Evolutionary conservation across 768 basidiomycete species (phyloP).

Genomic region (Sutorius australiensis): DNA sequence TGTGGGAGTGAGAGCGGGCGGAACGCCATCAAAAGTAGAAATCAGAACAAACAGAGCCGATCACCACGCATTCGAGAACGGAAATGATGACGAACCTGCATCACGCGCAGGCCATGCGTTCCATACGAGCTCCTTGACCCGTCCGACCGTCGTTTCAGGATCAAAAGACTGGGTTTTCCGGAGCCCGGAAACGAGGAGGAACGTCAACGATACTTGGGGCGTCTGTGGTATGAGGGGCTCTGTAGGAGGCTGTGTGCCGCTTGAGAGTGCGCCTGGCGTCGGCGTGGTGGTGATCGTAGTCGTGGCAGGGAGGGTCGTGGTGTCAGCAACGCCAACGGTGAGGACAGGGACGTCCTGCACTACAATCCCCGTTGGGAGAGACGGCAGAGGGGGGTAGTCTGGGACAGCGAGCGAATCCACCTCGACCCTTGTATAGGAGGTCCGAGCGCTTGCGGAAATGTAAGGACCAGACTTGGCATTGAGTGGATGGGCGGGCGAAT

Average conservation of each 20-base stretch:
- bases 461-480: conserved; percentile 17
- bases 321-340: not conserved
- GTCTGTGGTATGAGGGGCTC: conserved; percentile 46
- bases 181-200: conserved; percentile 67
- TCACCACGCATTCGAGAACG: conserved; percentile 8
- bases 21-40: not conserved
- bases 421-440: conserved; percentile 53
- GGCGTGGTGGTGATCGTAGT: conserved; percentile 7
- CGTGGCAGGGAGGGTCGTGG: not conserved
- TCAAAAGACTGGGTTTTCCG: conserved; percentile 72
- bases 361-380: conserved; percentile 13
- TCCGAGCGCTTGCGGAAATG: conserved; percentile 45
- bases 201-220: conserved; percentile 63
- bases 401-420: conserved; percentile 25
- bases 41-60: conserved; percentile 11
- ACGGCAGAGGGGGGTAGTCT: conserved; percentile 24
- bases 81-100: conserved; percentile 40
- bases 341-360: not conserved
- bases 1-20: not conserved
- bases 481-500: conserved; percentile 4
- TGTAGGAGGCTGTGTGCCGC: conserved; percentile 1
- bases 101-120: conserved; percentile 62
- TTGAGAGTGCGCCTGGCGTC: conserved; percentile 3
- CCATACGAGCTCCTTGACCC: conserved; percentile 83
- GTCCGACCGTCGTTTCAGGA: conserved; percentile 66